phyloP scores from a whole-genome alignment of 108 stramenopile species.

The Fistulifera solaris region DNA sequence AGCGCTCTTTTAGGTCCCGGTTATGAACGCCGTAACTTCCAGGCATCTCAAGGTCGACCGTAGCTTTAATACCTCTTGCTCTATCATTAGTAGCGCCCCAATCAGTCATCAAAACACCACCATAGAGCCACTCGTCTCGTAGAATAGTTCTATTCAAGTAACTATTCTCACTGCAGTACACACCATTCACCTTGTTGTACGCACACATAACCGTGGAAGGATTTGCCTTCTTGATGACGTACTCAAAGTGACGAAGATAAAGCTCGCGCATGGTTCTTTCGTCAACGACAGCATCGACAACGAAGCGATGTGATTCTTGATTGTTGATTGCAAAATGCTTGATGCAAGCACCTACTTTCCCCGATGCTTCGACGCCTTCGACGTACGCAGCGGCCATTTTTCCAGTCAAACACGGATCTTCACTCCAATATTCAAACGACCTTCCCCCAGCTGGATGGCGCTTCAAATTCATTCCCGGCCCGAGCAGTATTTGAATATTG shows the following conservation, averaged over 20 bases:
- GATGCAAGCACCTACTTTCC: conserved; percentile 38
- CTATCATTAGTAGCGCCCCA: conserved; percentile 63
- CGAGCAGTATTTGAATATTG: conserved; percentile 33
- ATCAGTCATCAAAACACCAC: conserved; percentile 59
- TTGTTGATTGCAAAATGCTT: conserved; percentile 68
- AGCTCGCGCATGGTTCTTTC: conserved; percentile 58
- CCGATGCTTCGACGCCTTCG: conserved; percentile 32
- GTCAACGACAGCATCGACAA: conserved; percentile 42
- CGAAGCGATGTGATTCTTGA: conserved; percentile 49
- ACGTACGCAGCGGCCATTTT: conserved; percentile 32
- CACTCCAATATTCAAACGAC: conserved; percentile 63
- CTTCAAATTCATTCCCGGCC: conserved; percentile 56
- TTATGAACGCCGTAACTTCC: conserved; percentile 25
- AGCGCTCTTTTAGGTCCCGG: conserved; percentile 10
- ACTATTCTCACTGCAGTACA: conserved; percentile 46
- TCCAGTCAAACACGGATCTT: conserved; percentile 56
- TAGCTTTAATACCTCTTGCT: conserved; percentile 25
- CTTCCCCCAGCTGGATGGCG: conserved; percentile 50
- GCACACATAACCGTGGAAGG: conserved; percentile 42
- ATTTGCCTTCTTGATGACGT: conserved; percentile 21
- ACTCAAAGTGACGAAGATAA: conserved; percentile 44
- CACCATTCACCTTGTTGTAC: conserved; percentile 51
- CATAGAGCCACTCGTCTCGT: conserved; percentile 41
- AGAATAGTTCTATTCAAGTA: conserved; percentile 25
- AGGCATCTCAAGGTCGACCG: conserved; percentile 77